These are phyloP conservation scores for Aspergillus fructus DNA, from an alignment of 2,329 filamentous ascomycete genomes.

Conservation along the genomic window DNA sequence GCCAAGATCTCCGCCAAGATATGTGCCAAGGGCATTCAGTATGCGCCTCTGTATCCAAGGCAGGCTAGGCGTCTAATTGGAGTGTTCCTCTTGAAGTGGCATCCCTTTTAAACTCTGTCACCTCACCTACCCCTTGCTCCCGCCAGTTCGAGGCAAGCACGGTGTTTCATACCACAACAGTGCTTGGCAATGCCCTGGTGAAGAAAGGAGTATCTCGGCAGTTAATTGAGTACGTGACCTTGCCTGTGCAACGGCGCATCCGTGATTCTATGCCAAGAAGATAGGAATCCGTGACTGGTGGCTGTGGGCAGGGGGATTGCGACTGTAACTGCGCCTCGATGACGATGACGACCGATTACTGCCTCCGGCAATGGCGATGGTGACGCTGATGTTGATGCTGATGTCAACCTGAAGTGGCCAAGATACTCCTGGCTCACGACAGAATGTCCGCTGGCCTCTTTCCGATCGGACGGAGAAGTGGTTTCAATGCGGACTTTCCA, in stretches of 20 bases:
- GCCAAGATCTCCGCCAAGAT: conserved; percentile 24
- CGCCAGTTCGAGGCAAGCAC: conserved; percentile 6
- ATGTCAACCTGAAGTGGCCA: background rate
- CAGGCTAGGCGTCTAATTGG: conserved; percentile 3
- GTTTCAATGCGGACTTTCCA: background rate
- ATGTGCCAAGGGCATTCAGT: conserved; percentile 18
- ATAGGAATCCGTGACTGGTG: background rate
- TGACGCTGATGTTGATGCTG: background rate
- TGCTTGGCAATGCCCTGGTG: conserved; percentile 22
- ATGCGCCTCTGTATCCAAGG: conserved; percentile 11
- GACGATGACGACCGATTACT: background rate
- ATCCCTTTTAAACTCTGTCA: background rate
- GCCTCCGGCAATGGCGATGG: background rate
- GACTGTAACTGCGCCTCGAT: background rate
- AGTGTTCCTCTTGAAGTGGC: background rate
- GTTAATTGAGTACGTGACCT: background rate
- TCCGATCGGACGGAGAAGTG: background rate
- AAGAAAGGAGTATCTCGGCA: conserved; percentile 4
- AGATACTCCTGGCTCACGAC: background rate
- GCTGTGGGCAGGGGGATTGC: background rate
- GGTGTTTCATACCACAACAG: conserved; percentile 22
- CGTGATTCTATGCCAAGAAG: conserved; percentile 9
- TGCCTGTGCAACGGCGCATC: conserved; percentile 15
- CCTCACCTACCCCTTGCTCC: conserved; percentile 19
- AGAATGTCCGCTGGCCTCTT: background rate